Base-by-base conservation (phyloP, 768 basidiomycete species). In the Phylloporus sp. region DNA sequence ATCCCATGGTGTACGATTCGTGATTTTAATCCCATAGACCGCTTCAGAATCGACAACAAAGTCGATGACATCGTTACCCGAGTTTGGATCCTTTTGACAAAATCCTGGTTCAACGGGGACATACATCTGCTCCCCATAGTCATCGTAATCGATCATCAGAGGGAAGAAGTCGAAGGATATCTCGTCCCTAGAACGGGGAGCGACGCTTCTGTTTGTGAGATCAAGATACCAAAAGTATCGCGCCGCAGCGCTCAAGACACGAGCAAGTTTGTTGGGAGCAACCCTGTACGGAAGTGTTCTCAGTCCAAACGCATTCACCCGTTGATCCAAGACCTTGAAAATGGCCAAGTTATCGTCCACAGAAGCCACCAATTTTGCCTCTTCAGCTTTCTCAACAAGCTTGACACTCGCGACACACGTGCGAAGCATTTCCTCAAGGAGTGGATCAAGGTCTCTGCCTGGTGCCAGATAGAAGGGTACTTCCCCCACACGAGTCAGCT, bases 11-110 rank as follows among this genome's bases (percentile, higher is more conserved):
- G 54, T 56, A 20, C 50, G 35, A 24, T 56, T 56, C 18, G 35
- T 56, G 44, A 56, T 46, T 34, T 56, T 65, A 48, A 76, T 61
- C 13, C 74, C 74, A 13, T 74, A 65, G 3, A 54, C 34, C 5
- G 52, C 64, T 0, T 52, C 7, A 22, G 65, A 61, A 18, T 71
- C 60, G 9, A 64, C 50, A 15, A 46, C 45, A 36, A 64, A 55
- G 34, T 64, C 53, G n/a, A 64, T 55, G 29, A 59, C 29, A 24
- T 54, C n/a, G 6, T 11, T 10, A 1, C 24, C 28, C 24, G 2
- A 16, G 4, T 20, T 36, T 16, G 22, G 32, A 28, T 56, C 45
- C 28, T 29, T 55, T 27, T 12, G 34, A 50, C 44, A 47, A 13
- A 54, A 35, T 12, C 51, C 49, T 10, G 49, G 52, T 27, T 42